These are phyloP conservation scores for Colletotrichum falcatum DNA, from an alignment of 2,329 filamentous ascomycete species.

Conservation along the genomic window DNA sequence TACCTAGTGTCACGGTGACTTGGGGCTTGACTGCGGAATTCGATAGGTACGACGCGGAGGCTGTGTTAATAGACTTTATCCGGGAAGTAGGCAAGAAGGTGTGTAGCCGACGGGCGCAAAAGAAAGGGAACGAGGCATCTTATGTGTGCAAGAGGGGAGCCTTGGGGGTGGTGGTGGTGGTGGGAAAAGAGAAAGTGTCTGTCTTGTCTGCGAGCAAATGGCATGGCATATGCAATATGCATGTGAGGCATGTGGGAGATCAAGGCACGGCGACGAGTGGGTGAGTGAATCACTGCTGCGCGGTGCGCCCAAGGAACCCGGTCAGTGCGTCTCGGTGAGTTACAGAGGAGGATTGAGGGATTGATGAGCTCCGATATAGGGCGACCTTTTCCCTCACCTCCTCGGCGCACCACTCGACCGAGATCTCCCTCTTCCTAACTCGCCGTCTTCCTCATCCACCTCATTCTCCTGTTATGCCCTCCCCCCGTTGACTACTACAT, in stretches of 20 bases:
- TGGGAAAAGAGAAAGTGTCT: neutral
- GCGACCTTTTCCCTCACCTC: neutral
- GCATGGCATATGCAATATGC: too few relatives aligned
- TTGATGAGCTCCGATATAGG: slow-evolving; percentile 22
- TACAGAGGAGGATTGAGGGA: neutral
- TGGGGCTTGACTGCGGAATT: neutral
- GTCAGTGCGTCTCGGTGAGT: slow-evolving; percentile 29
- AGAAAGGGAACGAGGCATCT: slow-evolving; percentile 11
- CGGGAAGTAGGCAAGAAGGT: slow-evolving; percentile 1
- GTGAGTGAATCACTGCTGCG: neutral
- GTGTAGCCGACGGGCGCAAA: neutral
- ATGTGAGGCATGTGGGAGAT: neutral
- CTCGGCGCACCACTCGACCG: too few relatives aligned
- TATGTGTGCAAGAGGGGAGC: slow-evolving; percentile 3
- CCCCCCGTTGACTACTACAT: neutral
- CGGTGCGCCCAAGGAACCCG: slow-evolving; percentile 5
- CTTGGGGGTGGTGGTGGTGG: neutral
- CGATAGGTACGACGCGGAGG: slow-evolving; percentile 6
- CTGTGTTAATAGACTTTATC: slow-evolving; percentile 23
- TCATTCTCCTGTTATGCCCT: neutral
- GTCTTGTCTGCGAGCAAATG: neutral
- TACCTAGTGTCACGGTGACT: neutral
- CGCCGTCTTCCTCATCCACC: neutral
- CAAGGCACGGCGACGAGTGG: slow-evolving; percentile 7
- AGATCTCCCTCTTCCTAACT: neutral